Evolutionary conservation across 2,329 filamentous ascomycete genomes (phyloP).

Genomic region (Penicillium sp.): DNA sequence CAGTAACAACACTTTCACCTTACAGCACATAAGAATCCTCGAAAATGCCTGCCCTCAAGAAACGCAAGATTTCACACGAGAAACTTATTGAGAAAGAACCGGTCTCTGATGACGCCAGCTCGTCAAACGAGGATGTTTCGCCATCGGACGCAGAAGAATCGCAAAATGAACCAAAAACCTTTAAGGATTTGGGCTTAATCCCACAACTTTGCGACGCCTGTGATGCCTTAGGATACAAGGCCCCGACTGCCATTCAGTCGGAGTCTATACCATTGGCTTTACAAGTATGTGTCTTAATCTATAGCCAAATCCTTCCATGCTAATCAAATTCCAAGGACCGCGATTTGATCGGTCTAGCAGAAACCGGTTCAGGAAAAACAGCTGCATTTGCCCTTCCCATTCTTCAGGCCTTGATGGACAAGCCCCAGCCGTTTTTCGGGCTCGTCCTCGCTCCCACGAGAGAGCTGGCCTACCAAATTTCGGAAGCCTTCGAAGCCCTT

Average conservation of each 20-base stretch:
- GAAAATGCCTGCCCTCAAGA: constrained; percentile 38
- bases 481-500: constrained; percentile 79
- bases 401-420: constrained; percentile 82
- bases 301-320: not conserved
- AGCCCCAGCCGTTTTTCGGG: constrained; percentile 80
- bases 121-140: constrained; percentile 11
- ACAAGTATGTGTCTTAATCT: constrained; percentile 37
- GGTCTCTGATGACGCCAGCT: constrained; percentile 18
- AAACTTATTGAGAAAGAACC: constrained; percentile 10
- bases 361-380: constrained; percentile 95
- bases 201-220: constrained; percentile 89
- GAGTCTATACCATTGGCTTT: constrained; percentile 80
- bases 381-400: constrained; percentile 93
- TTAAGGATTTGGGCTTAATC: constrained; percentile 65
- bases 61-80: constrained; percentile 34
- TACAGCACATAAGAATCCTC: constrained; percentile 14
- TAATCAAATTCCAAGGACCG: constrained; percentile 42
- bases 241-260: constrained; percentile 82
- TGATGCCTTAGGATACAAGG: constrained; percentile 72
- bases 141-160: not conserved
- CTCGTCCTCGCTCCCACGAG: constrained; percentile 88
- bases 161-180: constrained; percentile 38
- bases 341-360: constrained; percentile 89
- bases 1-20: not conserved
- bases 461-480: constrained; percentile 89